Percentiles rank a stretch among this genome's conserved stretches.
phyloP scores from a whole-genome alignment of 1,284 basidiomycete genomes.

The Melampsora medusae region DNA sequence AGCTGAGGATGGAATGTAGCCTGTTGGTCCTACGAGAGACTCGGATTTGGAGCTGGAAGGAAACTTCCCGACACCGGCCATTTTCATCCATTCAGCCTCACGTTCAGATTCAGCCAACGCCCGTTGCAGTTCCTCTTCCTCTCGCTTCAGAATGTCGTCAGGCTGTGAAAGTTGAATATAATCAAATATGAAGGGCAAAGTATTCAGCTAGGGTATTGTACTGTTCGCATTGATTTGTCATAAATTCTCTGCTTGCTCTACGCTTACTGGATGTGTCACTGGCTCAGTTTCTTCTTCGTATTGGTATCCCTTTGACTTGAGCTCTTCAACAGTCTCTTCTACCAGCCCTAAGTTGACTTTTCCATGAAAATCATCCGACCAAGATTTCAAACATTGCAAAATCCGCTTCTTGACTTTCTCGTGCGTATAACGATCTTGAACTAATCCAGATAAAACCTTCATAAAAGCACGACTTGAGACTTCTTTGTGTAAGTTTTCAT shows the following conservation, averaged over 20 bases:
- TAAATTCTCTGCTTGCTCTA: not conserved
- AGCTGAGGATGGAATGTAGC: conserved; percentile 24
- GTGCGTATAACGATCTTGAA: conserved; percentile 85
- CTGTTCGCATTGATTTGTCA: not conserved
- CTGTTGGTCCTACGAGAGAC: conserved; percentile 43
- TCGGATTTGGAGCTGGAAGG: conserved; percentile 16
- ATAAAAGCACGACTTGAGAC: conserved; percentile 87
- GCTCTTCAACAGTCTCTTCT: conserved; percentile 78
- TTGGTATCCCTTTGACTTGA: conserved; percentile 70
- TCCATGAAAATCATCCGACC: conserved; percentile 78
- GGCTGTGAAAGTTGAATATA: conserved; percentile 66
- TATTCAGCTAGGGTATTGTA: conserved; percentile 55
- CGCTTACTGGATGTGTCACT: conserved; percentile 5
- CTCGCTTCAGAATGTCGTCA: conserved; percentile 73
- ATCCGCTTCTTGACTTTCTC: conserved; percentile 79
- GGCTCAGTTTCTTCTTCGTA: conserved; percentile 28
- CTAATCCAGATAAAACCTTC: conserved; percentile 75
- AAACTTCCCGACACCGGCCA: conserved; percentile 43
- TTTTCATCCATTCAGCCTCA: conserved; percentile 59
- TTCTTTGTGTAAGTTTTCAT: conserved; percentile 76
- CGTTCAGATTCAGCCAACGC: conserved; percentile 83
- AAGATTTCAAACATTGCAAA: conserved; percentile 71
- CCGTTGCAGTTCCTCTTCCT: conserved; percentile 88
- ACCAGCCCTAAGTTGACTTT: conserved; percentile 74
- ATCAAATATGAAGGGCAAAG: not conserved